phyloP scores from a whole-genome alignment of 129 eudicot genomes.

The Chrysanthemum seticuspe region DNA sequence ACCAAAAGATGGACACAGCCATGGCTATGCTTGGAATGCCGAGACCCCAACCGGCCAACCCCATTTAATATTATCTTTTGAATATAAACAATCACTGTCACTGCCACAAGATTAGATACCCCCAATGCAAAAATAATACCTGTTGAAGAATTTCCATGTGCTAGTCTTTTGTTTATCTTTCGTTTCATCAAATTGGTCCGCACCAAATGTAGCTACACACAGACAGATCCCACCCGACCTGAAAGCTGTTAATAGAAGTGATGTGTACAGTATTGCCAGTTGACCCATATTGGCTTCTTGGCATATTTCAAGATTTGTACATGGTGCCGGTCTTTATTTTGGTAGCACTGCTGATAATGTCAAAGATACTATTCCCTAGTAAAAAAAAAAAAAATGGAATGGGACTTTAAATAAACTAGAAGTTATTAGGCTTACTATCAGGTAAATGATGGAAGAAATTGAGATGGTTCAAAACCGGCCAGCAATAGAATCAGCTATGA shows the following conservation, averaged over 20 bases:
- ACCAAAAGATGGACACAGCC: slow-evolving; percentile 56
- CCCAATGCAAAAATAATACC: slow-evolving; percentile 95
- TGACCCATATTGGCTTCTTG: slow-evolving; percentile 62
- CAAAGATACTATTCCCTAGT: slow-evolving; percentile 68
- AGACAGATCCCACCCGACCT: slow-evolving; percentile 62
- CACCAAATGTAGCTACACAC: slow-evolving; percentile 54
- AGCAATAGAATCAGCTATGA: slow-evolving; percentile 69
- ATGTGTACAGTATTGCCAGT: slow-evolving; percentile 52
- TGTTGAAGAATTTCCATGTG: slow-evolving; percentile 64
- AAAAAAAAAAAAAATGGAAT: not conserved
- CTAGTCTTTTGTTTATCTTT: slow-evolving; percentile 33
- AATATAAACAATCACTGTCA: slow-evolving; percentile 72
- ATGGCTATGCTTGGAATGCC: slow-evolving; percentile 71
- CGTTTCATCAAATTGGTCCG: slow-evolving; percentile 61
- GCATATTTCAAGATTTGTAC: slow-evolving; percentile 38
- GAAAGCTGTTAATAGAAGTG: slow-evolving; percentile 47
- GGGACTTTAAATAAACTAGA: not conserved
- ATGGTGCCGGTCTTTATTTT: slow-evolving; percentile 62
- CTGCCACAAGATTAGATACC: slow-evolving; percentile 65
- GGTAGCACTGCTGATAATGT: slow-evolving; percentile 73
- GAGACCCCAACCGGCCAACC: slow-evolving; percentile 90
- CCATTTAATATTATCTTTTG: slow-evolving; percentile 88
- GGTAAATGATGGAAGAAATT: slow-evolving; percentile 69
- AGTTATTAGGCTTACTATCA: slow-evolving; percentile 37
- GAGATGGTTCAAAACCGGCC: slow-evolving; percentile 96